Evolutionary conservation across 1,139 yeast species (phyloP).

Genomic region (Barnettozyma hawaiiensis): DNA sequence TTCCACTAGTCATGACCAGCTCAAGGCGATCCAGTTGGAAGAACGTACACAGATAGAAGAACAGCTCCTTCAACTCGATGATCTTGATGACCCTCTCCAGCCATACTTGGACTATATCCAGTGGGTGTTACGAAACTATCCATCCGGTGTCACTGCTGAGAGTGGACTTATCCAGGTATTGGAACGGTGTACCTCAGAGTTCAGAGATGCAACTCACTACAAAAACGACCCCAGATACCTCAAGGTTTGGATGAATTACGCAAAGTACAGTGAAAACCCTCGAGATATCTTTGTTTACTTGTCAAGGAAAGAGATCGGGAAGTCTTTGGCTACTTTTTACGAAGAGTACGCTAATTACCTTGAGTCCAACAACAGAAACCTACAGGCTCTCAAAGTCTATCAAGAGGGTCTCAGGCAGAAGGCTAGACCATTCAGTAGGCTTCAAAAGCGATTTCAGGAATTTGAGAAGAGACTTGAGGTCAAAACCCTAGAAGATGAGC

Average conservation of each 20-base stretch:
- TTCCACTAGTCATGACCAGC: constrained; percentile 26
- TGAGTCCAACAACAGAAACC: constrained; percentile 45
- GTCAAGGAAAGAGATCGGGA: constrained; percentile 70
- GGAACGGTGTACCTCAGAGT: constrained; percentile 68
- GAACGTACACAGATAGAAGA: constrained; percentile 41
- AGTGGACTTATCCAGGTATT: constrained; percentile 63
- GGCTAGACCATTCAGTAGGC: constrained; percentile 62
- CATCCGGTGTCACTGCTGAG: constrained; percentile 61
- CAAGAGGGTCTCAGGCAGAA: constrained; percentile 50
- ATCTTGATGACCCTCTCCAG: constrained; percentile 78
- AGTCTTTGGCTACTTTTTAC: constrained; percentile 60
- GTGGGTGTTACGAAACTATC: constrained; percentile 66
- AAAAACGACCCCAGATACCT: constrained; percentile 80
- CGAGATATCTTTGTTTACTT: constrained; percentile 66
- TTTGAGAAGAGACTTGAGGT: constrained; percentile 37
- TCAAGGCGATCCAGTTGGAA: constrained; percentile 29
- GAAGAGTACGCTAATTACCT: constrained; percentile 72
- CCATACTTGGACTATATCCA: constrained; percentile 62
- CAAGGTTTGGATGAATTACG: constrained; percentile 74
- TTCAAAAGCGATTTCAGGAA: constrained; percentile 43
- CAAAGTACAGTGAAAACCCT: constrained; percentile 64
- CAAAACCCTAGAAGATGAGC: constrained; percentile 27
- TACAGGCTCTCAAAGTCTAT: constrained; percentile 62
- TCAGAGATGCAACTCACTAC: constrained; percentile 60
- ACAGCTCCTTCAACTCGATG: constrained; percentile 42